Base-by-base conservation (phyloP, 106 monocot genomes). In the Narthecium ossifragum region DNA sequence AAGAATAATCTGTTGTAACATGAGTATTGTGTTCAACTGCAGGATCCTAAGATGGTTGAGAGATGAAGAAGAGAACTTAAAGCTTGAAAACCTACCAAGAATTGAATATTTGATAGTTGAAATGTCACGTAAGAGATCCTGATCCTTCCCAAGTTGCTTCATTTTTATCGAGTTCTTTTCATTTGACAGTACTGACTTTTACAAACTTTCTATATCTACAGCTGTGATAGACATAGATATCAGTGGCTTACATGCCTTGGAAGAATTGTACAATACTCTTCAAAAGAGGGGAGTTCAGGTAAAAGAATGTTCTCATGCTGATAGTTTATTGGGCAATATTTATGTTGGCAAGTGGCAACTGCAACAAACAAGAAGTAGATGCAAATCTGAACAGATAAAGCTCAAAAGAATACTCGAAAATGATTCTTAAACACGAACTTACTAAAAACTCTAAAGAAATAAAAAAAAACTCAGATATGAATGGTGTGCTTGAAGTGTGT, bases 181-280 rank as follows among this genome's bases (percentile, higher is more conserved):
- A 43, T 43, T 43, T 43, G n/a, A 21, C 47, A 31, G n/a, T n/a
- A n/a, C n/a, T n/a, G 1, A 31, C 10, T 18, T 60, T 27, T 34
- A 38, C 24, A 29, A 17, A 1, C 32, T 29, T 11, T 33, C 22
- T 28, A 26, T 21, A 58, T 17, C 59, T 73, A 34, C 80, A 88
- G 88, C 88, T 11, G 88, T 88, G 13, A 84, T 72, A 18, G 74
- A 88, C 49, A 76, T 88, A 17, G 88, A 88, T 54, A 88, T 84
- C 0, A 83, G 88, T 20, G 88, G 88, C 55, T 79, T 88, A 57
- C 77, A 80, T 69, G 69, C 83, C 32, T 58, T 88, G 14, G 84
- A 83, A 59, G 80, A 88, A 10, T 28, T 88, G 64, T 68, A 46
- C 51, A 80, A 71, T 61, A 62, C 26, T 17, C 78, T 88, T 9